A percentile compares a stretch with the other conserved stretches of the same genome.
phyloP scores from a whole-genome alignment of 108 stramenopile genomes.

The Epithemia pelagica region DNA sequence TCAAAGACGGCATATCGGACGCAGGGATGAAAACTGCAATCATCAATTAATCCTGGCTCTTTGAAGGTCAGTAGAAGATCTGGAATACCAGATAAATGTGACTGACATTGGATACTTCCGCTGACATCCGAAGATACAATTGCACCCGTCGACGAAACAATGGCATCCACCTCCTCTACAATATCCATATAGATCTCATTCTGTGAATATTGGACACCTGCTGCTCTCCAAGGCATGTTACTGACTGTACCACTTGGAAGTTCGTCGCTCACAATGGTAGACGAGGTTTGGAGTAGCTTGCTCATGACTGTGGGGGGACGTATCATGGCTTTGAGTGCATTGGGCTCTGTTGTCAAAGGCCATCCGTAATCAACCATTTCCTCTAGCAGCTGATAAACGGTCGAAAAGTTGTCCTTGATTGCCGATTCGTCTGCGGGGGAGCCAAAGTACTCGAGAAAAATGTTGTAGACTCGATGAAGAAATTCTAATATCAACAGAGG shows the following conservation, averaged over 20 bases:
- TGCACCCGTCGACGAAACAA: conserved; percentile 76
- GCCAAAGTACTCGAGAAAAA: conserved; percentile 94
- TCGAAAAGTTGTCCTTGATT: conserved; percentile 96
- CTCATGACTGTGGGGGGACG: conserved; percentile 86
- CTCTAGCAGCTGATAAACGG: conserved; percentile 95
- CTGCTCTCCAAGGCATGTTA: conserved; percentile 97
- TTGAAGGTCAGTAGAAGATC: conserved; percentile 90
- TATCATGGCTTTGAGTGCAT: conserved; percentile 95
- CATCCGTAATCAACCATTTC: conserved; percentile 99
- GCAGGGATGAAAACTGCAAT: conserved; percentile 98
- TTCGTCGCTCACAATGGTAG: conserved; percentile 53
- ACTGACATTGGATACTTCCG: conserved; percentile 86
- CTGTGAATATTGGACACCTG: conserved; percentile 85
- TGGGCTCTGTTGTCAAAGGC: conserved; percentile 98
- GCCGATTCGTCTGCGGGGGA: conserved; percentile 83
- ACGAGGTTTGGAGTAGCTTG: conserved; percentile 43
- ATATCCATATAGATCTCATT: conserved; percentile 99
- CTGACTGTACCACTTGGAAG: conserved; percentile 88
- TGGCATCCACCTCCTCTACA: conserved; percentile 94
- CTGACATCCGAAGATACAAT: conserved; percentile 89
- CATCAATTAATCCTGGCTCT: conserved; percentile 87
- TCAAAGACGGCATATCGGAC: conserved; percentile 93
- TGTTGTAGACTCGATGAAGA: conserved; percentile 90
- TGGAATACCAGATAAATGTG: conserved; percentile 90
- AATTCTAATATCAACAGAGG: conserved; percentile 94